A percentile compares a stretch with the other conserved stretches of the same genome.
phyloP scores from a whole-genome alignment of 306 rosid genomes.

The Boehmeria nivea region DNA sequence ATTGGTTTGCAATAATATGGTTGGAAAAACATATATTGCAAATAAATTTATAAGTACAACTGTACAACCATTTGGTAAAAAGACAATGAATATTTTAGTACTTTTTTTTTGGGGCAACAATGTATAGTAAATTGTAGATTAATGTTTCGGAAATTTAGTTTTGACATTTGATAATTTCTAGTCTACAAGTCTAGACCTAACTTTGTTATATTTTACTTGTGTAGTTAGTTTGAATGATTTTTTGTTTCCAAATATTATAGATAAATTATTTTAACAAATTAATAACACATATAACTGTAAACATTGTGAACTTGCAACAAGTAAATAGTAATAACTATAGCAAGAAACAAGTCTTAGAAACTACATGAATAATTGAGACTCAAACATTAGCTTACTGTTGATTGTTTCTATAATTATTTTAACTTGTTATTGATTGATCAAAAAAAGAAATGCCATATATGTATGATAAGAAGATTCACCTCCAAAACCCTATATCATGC shows the following conservation, averaged over 20 bases:
- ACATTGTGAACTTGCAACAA: too few species aligned
- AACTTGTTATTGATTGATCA: not conserved
- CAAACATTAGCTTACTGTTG: not conserved
- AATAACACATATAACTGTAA: too few species aligned
- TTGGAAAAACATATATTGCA: not conserved
- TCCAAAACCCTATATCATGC: slow-evolving; percentile 14
- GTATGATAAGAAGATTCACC: slow-evolving; percentile 1
- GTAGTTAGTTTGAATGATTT: too few species aligned
- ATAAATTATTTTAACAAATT: too few species aligned
- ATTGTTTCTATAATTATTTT: not conserved
- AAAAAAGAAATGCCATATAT: not conserved
- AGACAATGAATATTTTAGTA: not conserved
- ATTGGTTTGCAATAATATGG: not conserved
- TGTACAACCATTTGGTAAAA: not conserved
- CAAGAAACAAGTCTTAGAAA: not conserved
- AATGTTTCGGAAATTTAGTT: too few species aligned
- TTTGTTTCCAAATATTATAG: too few species aligned
- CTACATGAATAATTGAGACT: not conserved
- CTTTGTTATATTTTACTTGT: too few species aligned
- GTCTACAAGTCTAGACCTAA: too few species aligned
- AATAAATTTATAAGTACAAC: too few species aligned
- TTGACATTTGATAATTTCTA: not conserved
- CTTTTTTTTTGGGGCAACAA: too few species aligned
- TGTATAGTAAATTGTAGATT: too few species aligned
- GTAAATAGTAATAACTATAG: too few species aligned